Conservation (phyloP, 176 grass and related monocot genomes). For the Cymbopogon citratus region DNA sequence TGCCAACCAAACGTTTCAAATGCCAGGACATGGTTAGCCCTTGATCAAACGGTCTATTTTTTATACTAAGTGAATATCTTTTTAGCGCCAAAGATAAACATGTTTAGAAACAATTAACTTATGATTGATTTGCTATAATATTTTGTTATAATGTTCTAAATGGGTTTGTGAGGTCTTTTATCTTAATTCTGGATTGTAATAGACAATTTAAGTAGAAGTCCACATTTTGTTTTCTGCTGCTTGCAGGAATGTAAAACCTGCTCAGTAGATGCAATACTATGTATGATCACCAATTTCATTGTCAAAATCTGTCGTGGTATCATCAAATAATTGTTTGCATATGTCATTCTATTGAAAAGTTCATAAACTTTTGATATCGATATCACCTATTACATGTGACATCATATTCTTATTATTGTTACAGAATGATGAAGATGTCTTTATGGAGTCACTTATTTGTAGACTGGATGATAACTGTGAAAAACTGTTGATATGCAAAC, state of each 20-base stretch:
- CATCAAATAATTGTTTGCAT: neutral
- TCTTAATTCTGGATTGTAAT: neutral
- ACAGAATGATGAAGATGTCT: conserved; percentile 75
- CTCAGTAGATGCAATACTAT: conserved; percentile 10
- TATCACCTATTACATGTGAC: conserved; percentile 11
- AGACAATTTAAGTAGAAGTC: neutral
- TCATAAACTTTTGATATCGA: neutral
- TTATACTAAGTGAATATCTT: conserved; percentile 6
- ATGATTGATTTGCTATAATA: neutral
- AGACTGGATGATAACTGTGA: conserved; percentile 75
- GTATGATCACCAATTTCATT: neutral
- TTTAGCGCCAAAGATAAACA: neutral
- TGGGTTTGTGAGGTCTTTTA: neutral
- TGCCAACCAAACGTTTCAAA: conserved; percentile 78
- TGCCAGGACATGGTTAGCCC: conserved; percentile 73
- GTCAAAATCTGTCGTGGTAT: conserved; percentile 4
- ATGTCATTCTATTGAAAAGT: neutral
- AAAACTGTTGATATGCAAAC: conserved; percentile 84
- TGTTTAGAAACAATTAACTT: neutral
- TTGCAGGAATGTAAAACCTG: neutral
- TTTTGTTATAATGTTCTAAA: neutral
- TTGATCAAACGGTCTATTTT: conserved; percentile 21
- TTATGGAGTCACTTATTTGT: conserved; percentile 97
- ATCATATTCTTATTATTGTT: conserved; percentile 24
- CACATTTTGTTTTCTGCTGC: neutral